Evolutionary conservation across 768 basidiomycete genomes (phyloP).

Genomic region (Podaxis sp.): DNA sequence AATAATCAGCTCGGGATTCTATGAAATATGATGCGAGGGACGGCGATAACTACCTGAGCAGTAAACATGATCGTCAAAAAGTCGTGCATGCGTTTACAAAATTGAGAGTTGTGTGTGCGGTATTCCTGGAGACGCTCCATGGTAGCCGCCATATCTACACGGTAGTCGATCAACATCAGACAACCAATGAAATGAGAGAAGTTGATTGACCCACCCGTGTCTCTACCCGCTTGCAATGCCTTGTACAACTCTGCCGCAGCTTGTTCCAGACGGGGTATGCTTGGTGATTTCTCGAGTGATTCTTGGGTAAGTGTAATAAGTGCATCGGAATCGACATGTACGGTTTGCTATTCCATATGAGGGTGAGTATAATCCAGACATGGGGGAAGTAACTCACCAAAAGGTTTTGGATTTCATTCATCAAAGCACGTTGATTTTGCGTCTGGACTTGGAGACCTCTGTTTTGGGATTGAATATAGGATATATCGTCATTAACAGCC

Average conservation of each 20-base stretch:
- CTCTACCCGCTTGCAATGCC: conserved; percentile 85
- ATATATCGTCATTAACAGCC: conserved; percentile 95
- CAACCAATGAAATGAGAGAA: not conserved
- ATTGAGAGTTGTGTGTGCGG: conserved; percentile 84
- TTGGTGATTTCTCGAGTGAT: conserved; percentile 76
- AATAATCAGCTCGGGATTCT: not conserved
- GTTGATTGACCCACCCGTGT: conserved; percentile 60
- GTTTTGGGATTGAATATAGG: conserved; percentile 94
- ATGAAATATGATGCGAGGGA: too few species aligned
- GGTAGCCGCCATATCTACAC: conserved; percentile 90
- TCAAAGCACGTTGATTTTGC: conserved; percentile 86
- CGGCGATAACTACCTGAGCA: conserved; percentile 62
- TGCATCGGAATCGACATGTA: conserved; percentile 83
- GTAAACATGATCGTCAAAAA: conserved; percentile 91
- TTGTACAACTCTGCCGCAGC: conserved; percentile 92
- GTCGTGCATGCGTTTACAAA: conserved; percentile 89
- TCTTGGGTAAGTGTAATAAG: conserved; percentile 83
- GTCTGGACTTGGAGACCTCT: conserved; percentile 96
- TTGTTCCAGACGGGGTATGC: conserved; percentile 77
- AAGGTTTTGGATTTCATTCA: conserved; percentile 85
- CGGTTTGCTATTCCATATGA: conserved; percentile 67
- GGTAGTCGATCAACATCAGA: not conserved
- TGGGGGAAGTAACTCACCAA: conserved; percentile 48
- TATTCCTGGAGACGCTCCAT: conserved; percentile 94
- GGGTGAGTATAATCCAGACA: not conserved